A percentile compares a stretch with the other conserved stretches of the same genome.
phyloP scores from a whole-genome alignment of 129 eudicot genomes.

The Rutidosis leptorrhynchoides region DNA sequence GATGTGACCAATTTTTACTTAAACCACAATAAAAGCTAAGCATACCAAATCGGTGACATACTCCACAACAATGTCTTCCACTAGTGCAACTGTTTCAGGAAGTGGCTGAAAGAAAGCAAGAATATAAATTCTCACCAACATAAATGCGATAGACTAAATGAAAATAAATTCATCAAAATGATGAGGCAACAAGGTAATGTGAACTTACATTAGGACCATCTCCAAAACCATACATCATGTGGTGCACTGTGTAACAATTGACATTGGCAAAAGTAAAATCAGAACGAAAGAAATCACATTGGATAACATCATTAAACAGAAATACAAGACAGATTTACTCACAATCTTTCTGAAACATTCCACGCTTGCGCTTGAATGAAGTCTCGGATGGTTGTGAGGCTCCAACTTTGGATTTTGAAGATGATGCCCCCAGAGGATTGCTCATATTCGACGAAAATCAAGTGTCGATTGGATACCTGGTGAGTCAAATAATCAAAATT shows the following conservation, averaged over 20 bases:
- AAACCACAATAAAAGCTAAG: too few species aligned
- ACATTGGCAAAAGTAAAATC: not conserved
- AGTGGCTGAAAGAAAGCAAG: not conserved
- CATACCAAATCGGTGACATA: conserved; percentile 10
- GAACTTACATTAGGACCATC: conserved; percentile 75
- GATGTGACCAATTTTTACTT: too few species aligned
- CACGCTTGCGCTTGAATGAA: conserved; percentile 68
- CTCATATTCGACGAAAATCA: too few species aligned
- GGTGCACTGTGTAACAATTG: conserved; percentile 63
- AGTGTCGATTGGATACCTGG: too few species aligned
- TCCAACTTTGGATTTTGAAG: too few species aligned
- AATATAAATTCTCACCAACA: too few species aligned
- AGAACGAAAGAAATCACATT: not conserved
- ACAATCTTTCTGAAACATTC: conserved; percentile 79
- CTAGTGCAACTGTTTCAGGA: conserved; percentile 5
- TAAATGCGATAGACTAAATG: too few species aligned
- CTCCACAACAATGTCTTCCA: conserved; percentile 1
- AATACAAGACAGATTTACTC: conserved; percentile 8
- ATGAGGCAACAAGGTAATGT: not conserved
- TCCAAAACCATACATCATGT: conserved; percentile 93
- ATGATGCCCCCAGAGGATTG: too few species aligned
- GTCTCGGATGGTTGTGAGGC: conserved; percentile 62
- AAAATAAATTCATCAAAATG: too few species aligned
- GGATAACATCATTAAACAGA: not conserved
- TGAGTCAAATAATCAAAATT: too few species aligned